Percentiles rank a stretch among this genome's conserved stretches.
phyloP scores from a whole-genome alignment of 176 grass and related monocot species.

The Aegilops speltoides region DNA sequence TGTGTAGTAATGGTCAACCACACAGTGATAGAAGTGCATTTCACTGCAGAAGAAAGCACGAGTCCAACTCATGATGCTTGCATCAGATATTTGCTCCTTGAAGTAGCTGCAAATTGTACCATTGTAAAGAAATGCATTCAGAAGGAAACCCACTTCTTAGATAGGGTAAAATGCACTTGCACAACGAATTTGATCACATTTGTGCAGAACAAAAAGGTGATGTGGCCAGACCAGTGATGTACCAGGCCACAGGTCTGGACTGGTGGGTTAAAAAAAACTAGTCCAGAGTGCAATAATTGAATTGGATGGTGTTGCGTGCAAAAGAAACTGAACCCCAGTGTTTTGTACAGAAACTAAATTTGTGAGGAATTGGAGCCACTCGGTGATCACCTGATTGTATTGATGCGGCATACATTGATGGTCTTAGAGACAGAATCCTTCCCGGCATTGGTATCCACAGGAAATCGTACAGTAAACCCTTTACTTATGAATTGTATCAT shows the following conservation, averaged over 20 bases:
- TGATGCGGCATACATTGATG: neutral
- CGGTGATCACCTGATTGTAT: neutral
- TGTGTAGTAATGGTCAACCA: no score
- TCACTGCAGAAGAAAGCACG: neutral
- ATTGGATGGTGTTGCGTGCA: no score
- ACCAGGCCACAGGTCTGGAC: no score
- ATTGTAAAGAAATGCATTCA: neutral
- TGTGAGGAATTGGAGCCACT: no score
- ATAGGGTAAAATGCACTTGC: neutral
- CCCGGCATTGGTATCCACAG: neutral
- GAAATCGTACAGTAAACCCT: neutral
- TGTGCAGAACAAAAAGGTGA: no score
- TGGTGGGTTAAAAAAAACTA: no score
- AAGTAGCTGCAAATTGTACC: neutral
- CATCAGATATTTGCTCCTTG: neutral
- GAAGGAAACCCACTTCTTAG: neutral
- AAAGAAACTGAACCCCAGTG: no score
- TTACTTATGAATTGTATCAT: neutral
- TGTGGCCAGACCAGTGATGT: no score
- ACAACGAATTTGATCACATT: no score
- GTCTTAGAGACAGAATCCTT: fast-evolving
- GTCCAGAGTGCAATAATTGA: no score
- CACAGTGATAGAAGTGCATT: neutral
- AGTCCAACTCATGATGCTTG: neutral
- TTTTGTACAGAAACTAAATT: no score